Evolutionary conservation across 352 stramenopile species (phyloP), one percentile per base, ranked within the genome.

Genomic region (Pythium aphanidermatum): DNA sequence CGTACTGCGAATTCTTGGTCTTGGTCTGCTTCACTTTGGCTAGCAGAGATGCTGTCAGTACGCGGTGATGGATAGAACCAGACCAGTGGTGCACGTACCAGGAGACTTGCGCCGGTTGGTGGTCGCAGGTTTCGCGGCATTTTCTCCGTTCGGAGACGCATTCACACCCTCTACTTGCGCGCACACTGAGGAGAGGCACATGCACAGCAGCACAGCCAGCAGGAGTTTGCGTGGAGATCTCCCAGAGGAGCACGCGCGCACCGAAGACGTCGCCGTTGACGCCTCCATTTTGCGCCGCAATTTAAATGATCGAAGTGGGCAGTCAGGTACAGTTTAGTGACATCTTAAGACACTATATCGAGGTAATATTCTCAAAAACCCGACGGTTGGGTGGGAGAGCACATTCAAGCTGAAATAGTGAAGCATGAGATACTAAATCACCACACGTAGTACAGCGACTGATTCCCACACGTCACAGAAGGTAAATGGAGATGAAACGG

Each of bases 211-310:
- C 2, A 29, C 11, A 17, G 55, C 26, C 26, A 51, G 23, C 2
- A 49, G 29, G 2, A 60, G 43, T n/a, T n/a, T 21, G 36, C 37
- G 14, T 27, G 32, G 21, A 46, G 17, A 19, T 21, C 37, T 1
- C 13, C 8, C 5, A 21, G 24, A 24, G 38, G 12, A 11, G 29
- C 38, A 32, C 14, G 11, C 13, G 23, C 1, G 29, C 19, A 29
- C 44, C 45, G 23, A 41, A 46, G 37, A 55, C 33, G 45, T 9
- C 26, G 45, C 38, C 52, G 52, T 54, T 51, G 38, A 8, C 16
- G 12, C 9, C 30, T 38, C 6, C 30, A 48, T 49, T 24, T 21
- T 43, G 21, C n/a, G 29, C 48, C 30, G 19, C 14, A 30, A 50
- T 29, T 50, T 29, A 50, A 29, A 40, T 28, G 20, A 14, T 2